Evolutionary conservation across 345 rosid genomes (phyloP).

Genomic region (Salix koriyanagi): DNA sequence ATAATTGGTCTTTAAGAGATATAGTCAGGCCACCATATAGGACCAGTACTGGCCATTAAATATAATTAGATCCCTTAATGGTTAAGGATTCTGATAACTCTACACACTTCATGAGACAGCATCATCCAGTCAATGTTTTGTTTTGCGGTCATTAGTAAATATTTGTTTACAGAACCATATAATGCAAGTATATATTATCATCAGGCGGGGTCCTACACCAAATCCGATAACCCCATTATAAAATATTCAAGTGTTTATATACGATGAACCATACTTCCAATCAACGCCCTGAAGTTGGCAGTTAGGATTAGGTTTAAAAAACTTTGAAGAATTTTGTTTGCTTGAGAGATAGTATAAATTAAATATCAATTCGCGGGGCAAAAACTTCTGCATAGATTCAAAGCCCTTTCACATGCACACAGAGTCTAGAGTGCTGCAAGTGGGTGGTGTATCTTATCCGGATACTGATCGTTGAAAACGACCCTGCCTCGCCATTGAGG

Average conservation of each 20-base stretch:
- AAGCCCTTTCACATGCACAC: neutral
- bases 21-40: constrained; percentile 15
- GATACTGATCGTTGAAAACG: neutral
- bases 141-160: neutral
- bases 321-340: neutral
- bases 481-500: neutral
- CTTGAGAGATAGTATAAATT: neutral
- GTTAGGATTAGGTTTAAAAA: constrained; percentile 14
- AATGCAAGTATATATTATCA: neutral
- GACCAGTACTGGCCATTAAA: constrained; percentile 2
- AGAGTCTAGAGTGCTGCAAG: neutral
- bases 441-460: neutral
- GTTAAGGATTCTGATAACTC: neutral
- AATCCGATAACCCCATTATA: neutral
- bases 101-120: neutral
- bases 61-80: neutral
- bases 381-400: neutral
- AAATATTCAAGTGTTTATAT: neutral
- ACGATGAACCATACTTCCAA: neutral
- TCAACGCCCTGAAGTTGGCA: neutral
- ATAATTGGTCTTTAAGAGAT: constrained; percentile 9
- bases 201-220: neutral
- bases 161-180: neutral
- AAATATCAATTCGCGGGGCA: neutral
- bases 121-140: neutral